Percentiles rank a stretch among this genome's conserved stretches.
Evolutionary conservation across 2,329 filamentous ascomycete genomes (phyloP).

Genomic region (Basipetospora chlamydospora): DNA sequence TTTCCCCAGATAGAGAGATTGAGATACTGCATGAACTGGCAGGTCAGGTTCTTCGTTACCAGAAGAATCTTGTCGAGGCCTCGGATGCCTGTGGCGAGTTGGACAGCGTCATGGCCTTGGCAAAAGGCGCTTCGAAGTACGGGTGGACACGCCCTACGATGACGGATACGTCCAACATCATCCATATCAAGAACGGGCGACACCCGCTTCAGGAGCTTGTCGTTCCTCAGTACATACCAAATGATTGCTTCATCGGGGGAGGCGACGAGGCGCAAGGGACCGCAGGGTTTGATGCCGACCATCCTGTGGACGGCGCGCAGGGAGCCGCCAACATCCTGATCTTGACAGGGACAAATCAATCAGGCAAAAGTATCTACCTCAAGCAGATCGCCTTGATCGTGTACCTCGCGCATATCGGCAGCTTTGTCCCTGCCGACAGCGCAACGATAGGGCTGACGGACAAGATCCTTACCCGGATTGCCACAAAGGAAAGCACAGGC

Average conservation of each 20-base stretch:
- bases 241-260: conserved; percentile 59
- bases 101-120: conserved; percentile 70
- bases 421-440: conserved; percentile 68
- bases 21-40: conserved; percentile 72
- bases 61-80: conserved; percentile 48
- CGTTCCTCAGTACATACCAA: conserved; percentile 68
- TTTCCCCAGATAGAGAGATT: conserved; percentile 78
- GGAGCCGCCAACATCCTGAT: conserved; percentile 48
- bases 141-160: conserved; percentile 56
- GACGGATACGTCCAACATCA: conserved; percentile 46
- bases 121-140: conserved; percentile 61
- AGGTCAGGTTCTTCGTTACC: conserved; percentile 52
- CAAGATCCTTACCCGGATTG: conserved; percentile 77
- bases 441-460: conserved; percentile 80
- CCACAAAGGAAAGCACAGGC: conserved; percentile 52
- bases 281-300: conserved; percentile 9
- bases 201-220: conserved; percentile 80
- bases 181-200: conserved; percentile 64
- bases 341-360: conserved; percentile 89
- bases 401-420: conserved; percentile 84
- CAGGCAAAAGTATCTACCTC: conserved; percentile 89
- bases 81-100: conserved; percentile 77
- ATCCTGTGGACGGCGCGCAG: conserved; percentile 20
- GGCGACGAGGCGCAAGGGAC: conserved; percentile 11
- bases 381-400: conserved; percentile 87